Percentiles rank a stretch among this genome's conserved stretches.
Conservation (phyloP, 768 basidiomycete genomes). For the Floccularia luteovirens region DNA sequence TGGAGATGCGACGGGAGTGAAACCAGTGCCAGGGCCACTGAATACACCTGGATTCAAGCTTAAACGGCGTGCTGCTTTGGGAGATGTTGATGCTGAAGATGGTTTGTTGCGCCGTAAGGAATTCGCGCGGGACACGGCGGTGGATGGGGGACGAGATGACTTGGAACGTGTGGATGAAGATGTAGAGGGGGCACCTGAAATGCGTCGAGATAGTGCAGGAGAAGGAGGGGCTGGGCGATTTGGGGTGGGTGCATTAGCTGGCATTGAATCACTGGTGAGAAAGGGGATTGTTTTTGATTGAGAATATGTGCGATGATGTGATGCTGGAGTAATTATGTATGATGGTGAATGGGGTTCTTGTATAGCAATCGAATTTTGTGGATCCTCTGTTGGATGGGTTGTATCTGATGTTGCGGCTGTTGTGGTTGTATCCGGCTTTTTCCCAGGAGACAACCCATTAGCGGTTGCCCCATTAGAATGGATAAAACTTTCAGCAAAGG, state of each 20-base stretch:
- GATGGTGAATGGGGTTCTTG: not conserved
- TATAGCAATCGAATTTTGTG: constrained; percentile 5
- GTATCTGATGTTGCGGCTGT: constrained; percentile 3
- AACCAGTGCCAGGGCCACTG: constrained; percentile 7
- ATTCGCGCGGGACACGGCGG: constrained; percentile 15
- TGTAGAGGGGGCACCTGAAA: constrained; percentile 27
- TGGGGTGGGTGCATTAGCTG: constrained; percentile 22
- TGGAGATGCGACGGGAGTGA: constrained; percentile 1
- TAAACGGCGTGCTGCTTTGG: not conserved
- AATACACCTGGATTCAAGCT: constrained; percentile 9
- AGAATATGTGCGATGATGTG: constrained; percentile 5
- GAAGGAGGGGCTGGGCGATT: constrained; percentile 58
- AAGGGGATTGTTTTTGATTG: constrained; percentile 4
- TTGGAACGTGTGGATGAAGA: constrained; percentile 15
- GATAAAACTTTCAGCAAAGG: too few relatives aligned
- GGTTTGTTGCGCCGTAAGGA: constrained; percentile 10
- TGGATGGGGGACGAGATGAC: constrained; percentile 18
- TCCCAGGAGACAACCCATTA: too few relatives aligned
- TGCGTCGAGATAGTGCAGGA: constrained; percentile 41
- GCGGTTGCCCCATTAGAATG: too few relatives aligned
- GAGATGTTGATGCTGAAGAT: constrained; percentile 3
- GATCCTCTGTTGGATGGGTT: constrained; percentile 6
- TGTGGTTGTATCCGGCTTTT: too few relatives aligned
- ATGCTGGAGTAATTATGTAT: not conserved
- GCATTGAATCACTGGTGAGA: constrained; percentile 9